Base-by-base conservation (phyloP, 176 grass and related monocot species). In the Triticum timopheevii region DNA sequence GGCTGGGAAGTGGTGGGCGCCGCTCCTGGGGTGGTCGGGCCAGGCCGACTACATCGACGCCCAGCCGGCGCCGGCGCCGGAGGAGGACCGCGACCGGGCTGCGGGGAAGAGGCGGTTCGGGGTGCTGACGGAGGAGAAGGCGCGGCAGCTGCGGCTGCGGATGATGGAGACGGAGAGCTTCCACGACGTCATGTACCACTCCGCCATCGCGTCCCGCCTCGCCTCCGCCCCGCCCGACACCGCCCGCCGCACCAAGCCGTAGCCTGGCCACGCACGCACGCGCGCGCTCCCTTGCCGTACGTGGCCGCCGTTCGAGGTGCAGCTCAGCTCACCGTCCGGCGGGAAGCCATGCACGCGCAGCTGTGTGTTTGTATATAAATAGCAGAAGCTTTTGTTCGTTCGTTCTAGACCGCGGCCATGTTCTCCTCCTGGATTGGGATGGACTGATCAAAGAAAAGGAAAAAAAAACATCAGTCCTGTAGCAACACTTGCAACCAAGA, bases 121-220 rank as follows among this genome's bases (percentile, higher is more conserved):
- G 24, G 83, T 64, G 28, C 92, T 98, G 27, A 98, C 93, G 23
- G 95, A 95, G 89, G 93, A 98, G 86, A 98, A 98, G 89, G 93
- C 95, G 66, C 92, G 87, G 61, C 85, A 78, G 87, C 95, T 98
- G 63, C 91, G 95, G 44, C 81, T 89, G 88, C 82, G 62, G 88
- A 96, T 90, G 90, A 85, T 91, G 82, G 97, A 99, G 84, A 88
- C 70, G 70, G 82, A 94, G 80, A 94, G 76, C 82, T 99, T 94
- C 91, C 94, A 94, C 78, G 90, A 99, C 73, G 83, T 73, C 88
- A 99, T 99, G 97, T 99, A 99, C 89, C 94, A 96, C 94, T 99
- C 97, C 75, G 94, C 90, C 89, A 99, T 99, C 83, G 97, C 97
- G 6, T 96, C 97, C 69, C 97, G 97, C 76, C 94, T 98, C 84